Evolutionary conservation across 306 rosid genomes (phyloP).

Genomic region (Fragaria nilgerrensis): DNA sequence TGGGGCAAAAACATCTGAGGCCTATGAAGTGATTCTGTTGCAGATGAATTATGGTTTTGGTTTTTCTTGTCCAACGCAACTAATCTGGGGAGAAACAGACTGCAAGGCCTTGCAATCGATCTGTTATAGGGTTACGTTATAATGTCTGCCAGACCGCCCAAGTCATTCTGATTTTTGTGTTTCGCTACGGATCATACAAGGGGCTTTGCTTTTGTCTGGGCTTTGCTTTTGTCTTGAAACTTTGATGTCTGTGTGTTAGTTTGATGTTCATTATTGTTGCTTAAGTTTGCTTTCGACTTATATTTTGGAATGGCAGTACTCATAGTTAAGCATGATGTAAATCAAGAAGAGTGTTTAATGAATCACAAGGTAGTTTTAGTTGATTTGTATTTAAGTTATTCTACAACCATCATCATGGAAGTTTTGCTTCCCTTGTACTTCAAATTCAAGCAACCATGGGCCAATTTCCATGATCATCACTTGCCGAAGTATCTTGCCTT

Average conservation of each 20-base stretch:
- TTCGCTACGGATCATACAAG: not conserved
- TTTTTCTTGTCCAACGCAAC: not conserved
- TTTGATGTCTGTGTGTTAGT: not conserved
- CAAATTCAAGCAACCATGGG: not conserved
- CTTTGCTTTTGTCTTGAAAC: not conserved
- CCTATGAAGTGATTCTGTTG: not conserved
- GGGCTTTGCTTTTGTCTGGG: not conserved
- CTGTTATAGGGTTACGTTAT: not conserved
- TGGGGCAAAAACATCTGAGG: not conserved
- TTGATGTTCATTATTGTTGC: not conserved
- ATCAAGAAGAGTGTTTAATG: not conserved
- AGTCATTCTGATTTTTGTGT: not conserved
- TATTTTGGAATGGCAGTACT: not conserved
- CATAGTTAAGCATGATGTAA: too few species aligned
- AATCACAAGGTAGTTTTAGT: not conserved
- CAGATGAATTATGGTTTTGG: not conserved
- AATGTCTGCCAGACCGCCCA: not conserved
- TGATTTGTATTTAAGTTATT: not conserved
- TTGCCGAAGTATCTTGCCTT: not conserved
- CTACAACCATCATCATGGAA: not conserved
- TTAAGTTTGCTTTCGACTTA: not conserved
- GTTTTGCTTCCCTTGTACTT: constrained; percentile 2
- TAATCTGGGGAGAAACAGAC: not conserved
- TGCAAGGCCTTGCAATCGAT: not conserved
- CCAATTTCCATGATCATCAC: not conserved